phyloP scores from a whole-genome alignment of 2,329 filamentous ascomycete species.

The Sclerotinia borealis region DNA sequence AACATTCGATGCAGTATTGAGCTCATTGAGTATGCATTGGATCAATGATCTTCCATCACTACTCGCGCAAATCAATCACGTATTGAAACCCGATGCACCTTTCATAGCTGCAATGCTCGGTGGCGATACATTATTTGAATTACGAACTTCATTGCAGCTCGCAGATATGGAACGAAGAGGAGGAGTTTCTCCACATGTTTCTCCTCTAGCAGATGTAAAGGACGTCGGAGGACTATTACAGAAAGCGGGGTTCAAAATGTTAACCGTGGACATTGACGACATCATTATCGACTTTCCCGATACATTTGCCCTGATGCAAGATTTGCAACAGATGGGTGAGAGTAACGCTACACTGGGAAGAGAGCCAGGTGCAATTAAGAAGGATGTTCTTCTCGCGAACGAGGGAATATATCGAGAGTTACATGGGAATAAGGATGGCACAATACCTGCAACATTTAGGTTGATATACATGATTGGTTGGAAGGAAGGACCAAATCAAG shows the following conservation, averaged over 20 bases:
- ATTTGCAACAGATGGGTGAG: slow-evolving; percentile 95
- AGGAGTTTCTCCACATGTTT: slow-evolving; percentile 87
- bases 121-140: slow-evolving; percentile 87
- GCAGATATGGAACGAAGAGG: slow-evolving; percentile 85
- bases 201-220: slow-evolving; percentile 82
- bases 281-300: slow-evolving; percentile 93
- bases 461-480: slow-evolving; percentile 99
- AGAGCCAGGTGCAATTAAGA: slow-evolving; percentile 68
- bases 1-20: slow-evolving; percentile 84
- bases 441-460: slow-evolving; percentile 83
- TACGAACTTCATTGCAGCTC: slow-evolving; percentile 87
- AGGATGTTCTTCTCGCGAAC: slow-evolving; percentile 80
- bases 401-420: slow-evolving; percentile 85
- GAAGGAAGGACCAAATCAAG: slow-evolving; percentile 77
- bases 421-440: slow-evolving; percentile 74
- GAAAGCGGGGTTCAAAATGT: slow-evolving; percentile 85
- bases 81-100: slow-evolving; percentile 83
- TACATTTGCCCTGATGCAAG: slow-evolving; percentile 83
- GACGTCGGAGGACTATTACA: slow-evolving; percentile 86
- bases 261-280: slow-evolving; percentile 96
- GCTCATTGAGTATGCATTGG: slow-evolving; percentile 89
- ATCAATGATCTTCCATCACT: slow-evolving; percentile 91
- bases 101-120: slow-evolving; percentile 97
- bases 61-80: slow-evolving; percentile 74
- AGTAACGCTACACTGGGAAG: slow-evolving; percentile 82